Evolutionary conservation across 192 early-diverging fungal genomes (phyloP).

Genomic region (Gaertneriomyces sp.): DNA sequence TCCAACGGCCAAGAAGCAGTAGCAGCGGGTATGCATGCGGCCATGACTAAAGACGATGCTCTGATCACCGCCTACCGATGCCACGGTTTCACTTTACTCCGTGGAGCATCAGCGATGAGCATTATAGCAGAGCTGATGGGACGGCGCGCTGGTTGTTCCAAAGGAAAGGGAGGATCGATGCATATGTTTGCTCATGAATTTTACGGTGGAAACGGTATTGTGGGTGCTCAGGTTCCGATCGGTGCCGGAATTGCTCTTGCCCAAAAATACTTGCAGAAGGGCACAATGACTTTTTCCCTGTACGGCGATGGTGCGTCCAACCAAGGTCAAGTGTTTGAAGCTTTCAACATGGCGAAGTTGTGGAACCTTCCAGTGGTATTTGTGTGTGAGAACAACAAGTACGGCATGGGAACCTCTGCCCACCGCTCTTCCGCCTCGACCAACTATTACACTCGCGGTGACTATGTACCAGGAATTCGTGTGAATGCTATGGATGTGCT

Average conservation of each 20-base stretch:
- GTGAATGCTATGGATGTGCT: conserved; percentile 85
- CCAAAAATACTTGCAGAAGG: conserved; percentile 82
- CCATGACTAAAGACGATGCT: conserved; percentile 84
- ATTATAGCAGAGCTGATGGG: conserved; percentile 63
- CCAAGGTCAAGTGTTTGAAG: conserved; percentile 98
- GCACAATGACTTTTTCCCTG: conserved; percentile 80
- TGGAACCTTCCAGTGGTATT: conserved; percentile 92
- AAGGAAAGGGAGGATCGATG: conserved; percentile 99
- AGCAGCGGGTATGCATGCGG: conserved; percentile 87
- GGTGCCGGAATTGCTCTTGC: conserved; percentile 73
- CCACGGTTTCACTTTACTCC: conserved; percentile 92
- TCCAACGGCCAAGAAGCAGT: conserved; percentile 96
- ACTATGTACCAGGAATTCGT: conserved; percentile 94
- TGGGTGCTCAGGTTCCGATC: conserved; percentile 85
- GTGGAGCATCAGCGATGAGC: conserved; percentile 55
- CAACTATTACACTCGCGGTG: conserved; percentile 91
- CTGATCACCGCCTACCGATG: conserved; percentile 98
- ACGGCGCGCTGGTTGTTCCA: conserved; percentile 75
- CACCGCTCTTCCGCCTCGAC: conserved; percentile 87
- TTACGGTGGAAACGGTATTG: conserved; percentile 99
- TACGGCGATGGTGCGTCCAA: conserved; percentile 98
- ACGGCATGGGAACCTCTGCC: conserved; percentile 96
- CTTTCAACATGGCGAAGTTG: conserved; percentile 99
- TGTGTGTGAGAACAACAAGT: conserved; percentile 99
- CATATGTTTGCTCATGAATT: conserved; percentile 97